A percentile compares a stretch with the other conserved stretches of the same genome.
phyloP scores from a whole-genome alignment of 352 stramenopile genomes.

The Globisporangium abappressorium region DNA sequence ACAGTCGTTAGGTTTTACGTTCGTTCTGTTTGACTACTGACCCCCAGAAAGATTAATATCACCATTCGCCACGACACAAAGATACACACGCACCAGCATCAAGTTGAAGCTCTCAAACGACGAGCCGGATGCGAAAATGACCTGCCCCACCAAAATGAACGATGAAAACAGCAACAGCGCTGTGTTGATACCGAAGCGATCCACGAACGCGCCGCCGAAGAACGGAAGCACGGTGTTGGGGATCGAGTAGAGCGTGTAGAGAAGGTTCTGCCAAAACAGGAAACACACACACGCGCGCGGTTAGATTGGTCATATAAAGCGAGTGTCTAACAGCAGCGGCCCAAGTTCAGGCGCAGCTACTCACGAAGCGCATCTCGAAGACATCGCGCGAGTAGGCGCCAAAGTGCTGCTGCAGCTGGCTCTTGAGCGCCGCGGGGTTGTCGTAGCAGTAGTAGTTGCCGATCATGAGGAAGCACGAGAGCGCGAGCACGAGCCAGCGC shows the following conservation, averaged over 20 bases:
- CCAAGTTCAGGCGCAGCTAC: neutral
- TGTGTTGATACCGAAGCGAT: conserved; percentile 62
- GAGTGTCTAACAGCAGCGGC: neutral
- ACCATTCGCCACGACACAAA: neutral
- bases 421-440: conserved; percentile 86
- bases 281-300: neutral
- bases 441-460: conserved; percentile 92
- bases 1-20: neutral
- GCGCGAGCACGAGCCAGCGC: conserved; percentile 85
- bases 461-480: conserved; percentile 86
- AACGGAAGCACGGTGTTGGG: conserved; percentile 93
- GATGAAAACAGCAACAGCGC: conserved; percentile 86
- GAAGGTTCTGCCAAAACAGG: conserved; percentile 64
- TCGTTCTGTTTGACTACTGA: too few species aligned
- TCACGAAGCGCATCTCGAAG: conserved; percentile 82
- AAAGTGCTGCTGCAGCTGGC: conserved; percentile 85
- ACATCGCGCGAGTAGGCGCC: conserved; percentile 59
- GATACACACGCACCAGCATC: conserved; percentile 44
- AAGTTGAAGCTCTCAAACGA: conserved; percentile 70
- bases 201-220: conserved; percentile 91
- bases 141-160: conserved; percentile 77
- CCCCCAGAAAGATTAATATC: too few species aligned
- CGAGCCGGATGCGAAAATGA: conserved; percentile 87
- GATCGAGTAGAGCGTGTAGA: conserved; percentile 94
- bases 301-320: neutral